A percentile compares a stretch with the other conserved stretches of the same genome.
Conservation (phyloP, 192 early-diverging fungal species). For the Globomyces pollinis-pini region DNA sequence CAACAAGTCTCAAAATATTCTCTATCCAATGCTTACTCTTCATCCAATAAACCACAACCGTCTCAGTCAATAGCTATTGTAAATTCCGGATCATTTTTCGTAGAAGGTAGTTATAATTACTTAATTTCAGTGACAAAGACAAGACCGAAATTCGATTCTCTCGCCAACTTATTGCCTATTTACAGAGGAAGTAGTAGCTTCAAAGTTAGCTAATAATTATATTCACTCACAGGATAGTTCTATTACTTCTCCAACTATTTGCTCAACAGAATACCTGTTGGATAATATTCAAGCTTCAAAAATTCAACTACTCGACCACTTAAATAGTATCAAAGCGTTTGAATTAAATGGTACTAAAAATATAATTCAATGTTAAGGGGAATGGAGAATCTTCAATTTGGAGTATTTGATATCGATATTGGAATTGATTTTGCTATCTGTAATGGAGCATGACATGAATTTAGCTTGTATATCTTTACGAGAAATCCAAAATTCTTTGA, state of each 20-base stretch:
- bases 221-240: not conserved
- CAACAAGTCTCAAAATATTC: not conserved
- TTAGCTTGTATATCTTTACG: not conserved
- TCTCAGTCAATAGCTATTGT: not conserved
- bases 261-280: not conserved
- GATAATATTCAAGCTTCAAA: not conserved
- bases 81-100: not conserved
- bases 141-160: not conserved
- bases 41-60: not conserved
- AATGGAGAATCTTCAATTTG: not conserved
- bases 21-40: not conserved
- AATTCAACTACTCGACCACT: not conserved
- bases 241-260: not conserved
- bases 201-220: not conserved
- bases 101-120: too few species aligned
- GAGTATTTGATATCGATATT: not conserved
- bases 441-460: slow-evolving; percentile 1
- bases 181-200: not conserved
- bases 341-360: not conserved
- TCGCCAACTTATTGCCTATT: not conserved
- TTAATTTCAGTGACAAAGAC: too few species aligned
- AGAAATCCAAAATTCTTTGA: not conserved
- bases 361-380: too few species aligned
- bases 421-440: slow-evolving; percentile 9
- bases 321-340: not conserved